These are phyloP conservation scores for Symbiodinium natans DNA, from an alignment of 73 alveolate genomes.

Conservation along the genomic window DNA sequence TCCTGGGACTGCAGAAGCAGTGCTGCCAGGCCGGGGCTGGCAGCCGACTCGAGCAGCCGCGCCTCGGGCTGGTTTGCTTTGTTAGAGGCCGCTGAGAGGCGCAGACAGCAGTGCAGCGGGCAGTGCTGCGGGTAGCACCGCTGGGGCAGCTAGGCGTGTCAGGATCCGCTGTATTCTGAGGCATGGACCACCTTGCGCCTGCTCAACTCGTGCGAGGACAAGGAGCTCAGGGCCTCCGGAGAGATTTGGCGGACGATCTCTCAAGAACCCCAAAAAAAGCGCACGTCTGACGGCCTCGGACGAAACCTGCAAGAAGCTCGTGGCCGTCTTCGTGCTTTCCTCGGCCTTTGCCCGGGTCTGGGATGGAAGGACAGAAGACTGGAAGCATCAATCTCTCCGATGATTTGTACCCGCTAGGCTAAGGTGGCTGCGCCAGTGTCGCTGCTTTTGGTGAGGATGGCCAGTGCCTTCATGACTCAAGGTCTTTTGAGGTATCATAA, in stretches of 20 bases:
- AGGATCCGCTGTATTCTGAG: background rate
- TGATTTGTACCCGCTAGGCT: no score
- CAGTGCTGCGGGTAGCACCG: no score
- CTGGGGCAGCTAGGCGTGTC: no score
- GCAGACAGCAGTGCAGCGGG: no score
- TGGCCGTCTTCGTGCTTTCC: background rate
- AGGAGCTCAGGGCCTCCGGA: background rate
- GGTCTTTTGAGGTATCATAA: no score
- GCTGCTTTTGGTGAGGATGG: background rate
- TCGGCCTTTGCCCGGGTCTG: background rate
- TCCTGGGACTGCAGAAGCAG: slow-evolving; percentile 53
- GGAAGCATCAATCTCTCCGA: no score
- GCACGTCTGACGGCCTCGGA: background rate
- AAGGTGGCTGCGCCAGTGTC: background rate
- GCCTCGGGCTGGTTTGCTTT: slow-evolving; percentile 46
- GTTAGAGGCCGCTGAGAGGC: no score
- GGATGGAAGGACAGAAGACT: no score
- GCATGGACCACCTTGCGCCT: background rate
- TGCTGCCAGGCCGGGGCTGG: slow-evolving; percentile 91
- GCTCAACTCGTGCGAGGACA: slow-evolving; percentile 1
- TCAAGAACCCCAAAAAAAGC: no score
- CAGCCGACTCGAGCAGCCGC: slow-evolving; percentile 29
- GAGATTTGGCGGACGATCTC: no score
- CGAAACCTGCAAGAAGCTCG: background rate
- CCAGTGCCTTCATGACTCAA: background rate